phyloP scores from a whole-genome alignment of 176 grass and related monocot genomes.

The Oryza meridionalis region DNA sequence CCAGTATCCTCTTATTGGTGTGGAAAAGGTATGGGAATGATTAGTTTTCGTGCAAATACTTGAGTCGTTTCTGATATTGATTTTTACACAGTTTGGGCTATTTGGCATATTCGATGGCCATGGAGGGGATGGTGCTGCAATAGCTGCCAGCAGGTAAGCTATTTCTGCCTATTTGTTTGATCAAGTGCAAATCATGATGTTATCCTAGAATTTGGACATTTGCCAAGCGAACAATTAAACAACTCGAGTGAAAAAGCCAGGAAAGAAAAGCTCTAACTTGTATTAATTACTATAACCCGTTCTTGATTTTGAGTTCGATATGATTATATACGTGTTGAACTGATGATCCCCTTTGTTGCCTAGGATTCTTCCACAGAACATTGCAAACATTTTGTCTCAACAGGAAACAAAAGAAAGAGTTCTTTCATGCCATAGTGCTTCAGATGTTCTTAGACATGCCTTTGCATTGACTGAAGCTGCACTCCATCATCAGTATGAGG shows the following conservation, averaged over 20 bases:
- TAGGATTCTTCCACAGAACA: constrained; percentile 64
- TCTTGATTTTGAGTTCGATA: constrained; percentile 3
- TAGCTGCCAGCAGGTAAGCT: constrained; percentile 63
- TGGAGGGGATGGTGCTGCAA: constrained; percentile 70
- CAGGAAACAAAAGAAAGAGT: constrained; percentile 53
- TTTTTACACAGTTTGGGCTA: constrained; percentile 68
- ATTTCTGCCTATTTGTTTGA: constrained; percentile 29
- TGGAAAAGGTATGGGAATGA: constrained; percentile 50
- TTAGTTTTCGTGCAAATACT: background rate
- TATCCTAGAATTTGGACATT: background rate
- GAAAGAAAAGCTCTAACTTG: too few species aligned
- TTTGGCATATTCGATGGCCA: constrained; percentile 74
- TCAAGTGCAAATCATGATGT: constrained; percentile 20
- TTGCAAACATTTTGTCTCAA: constrained; percentile 63
- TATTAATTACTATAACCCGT: constrained; percentile 18
- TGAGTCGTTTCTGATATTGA: constrained; percentile 13
- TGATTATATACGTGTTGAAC: constrained; percentile 7
- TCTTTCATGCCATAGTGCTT: constrained; percentile 53
- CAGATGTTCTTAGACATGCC: constrained; percentile 70
- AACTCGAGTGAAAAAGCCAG: too few species aligned
- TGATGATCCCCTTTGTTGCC: constrained; percentile 40
- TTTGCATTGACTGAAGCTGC: constrained; percentile 70
- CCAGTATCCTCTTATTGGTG: constrained; percentile 64
- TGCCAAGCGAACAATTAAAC: too few species aligned
- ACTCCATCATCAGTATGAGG: constrained; percentile 81